A percentile compares a stretch with the other conserved stretches of the same genome.
These are phyloP conservation scores for Quercus parvula DNA, from an alignment of 306 rosid species.

Conservation along the genomic window DNA sequence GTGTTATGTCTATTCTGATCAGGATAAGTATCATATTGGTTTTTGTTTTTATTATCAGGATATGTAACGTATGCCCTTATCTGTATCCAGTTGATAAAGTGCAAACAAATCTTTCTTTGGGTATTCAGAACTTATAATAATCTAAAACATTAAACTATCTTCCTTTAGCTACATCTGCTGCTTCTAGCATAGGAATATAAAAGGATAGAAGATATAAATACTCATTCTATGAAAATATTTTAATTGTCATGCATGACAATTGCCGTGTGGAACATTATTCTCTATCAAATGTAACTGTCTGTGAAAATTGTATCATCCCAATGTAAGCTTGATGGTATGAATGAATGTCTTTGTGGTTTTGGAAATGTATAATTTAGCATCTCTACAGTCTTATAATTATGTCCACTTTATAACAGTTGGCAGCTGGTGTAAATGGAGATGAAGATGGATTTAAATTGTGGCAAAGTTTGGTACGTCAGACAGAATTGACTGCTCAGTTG, in stretches of 20 bases:
- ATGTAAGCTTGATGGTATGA: constrained; percentile 15
- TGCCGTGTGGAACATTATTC: background rate
- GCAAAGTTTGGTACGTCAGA: constrained; percentile 97
- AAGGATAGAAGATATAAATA: background rate
- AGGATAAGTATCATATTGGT: background rate
- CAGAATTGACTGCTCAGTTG: constrained; percentile 91
- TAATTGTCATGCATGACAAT: background rate
- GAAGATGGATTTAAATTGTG: constrained; percentile 90
- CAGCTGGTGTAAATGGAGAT: constrained; percentile 63
- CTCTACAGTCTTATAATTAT: constrained; percentile 24
- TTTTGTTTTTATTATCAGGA: background rate
- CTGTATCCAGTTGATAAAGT: background rate
- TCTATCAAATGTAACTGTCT: background rate
- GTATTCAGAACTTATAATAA: background rate
- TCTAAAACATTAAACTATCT: background rate
- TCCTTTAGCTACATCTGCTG: background rate
- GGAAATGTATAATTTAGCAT: constrained; percentile 2
- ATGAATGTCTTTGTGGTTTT: constrained; percentile 11
- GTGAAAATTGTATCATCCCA: background rate
- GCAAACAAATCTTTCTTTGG: background rate
- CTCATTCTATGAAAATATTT: background rate
- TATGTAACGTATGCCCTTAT: background rate
- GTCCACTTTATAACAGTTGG: constrained; percentile 43
- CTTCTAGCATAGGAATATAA: background rate
- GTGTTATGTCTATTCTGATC: constrained; percentile 2